Evolutionary conservation across 345 rosid species (phyloP), one percentile per base, ranked within the genome.

Genomic region (Euphorbia tirucalli): DNA sequence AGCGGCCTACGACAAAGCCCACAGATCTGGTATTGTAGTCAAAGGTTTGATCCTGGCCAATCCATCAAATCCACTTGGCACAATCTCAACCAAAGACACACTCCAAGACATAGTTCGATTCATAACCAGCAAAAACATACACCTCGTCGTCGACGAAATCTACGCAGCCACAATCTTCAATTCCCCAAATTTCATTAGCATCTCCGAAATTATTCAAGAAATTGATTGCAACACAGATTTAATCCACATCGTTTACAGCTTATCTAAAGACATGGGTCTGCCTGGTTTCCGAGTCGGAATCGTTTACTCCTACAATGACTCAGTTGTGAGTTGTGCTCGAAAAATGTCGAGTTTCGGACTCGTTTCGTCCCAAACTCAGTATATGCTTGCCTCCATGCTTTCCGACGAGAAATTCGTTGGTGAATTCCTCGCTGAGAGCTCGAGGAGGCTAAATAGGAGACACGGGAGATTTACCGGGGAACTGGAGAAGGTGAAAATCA

Each of bases 1-100:
- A 74, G 75, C 77, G 61, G 93, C 96, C 11, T 90, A 87, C 57
- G 30, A 72, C 15, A 74, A 71, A 46, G 91, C 97, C 62, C 71
- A 39, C 65, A 65, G 80, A 61, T 66, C 84, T 50, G 74, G 84
- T 74, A 82, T 81, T 43, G 86, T 80, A 18, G 78, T 93, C 61
- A 93, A 90, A 78, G 98, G 98, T 35, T 50, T 93, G 16, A 82
- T 93, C 80, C 5, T 93, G 15, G 80, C 93, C 0, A 94, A 91
- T 80, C 98, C 98, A 4, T 91, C 96, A 2, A 94, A 94, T 75
- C 98, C 98, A 7, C 84, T 94, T 0, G 97, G 97, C 61, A 91
- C 89, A 0, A 82, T 77, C 69, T 61, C 88, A 13, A 87, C 88
- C 76, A 79, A 61, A 4, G 82, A 86, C 0, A 85, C 92, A 6